Base-by-base conservation (phyloP, 306 rosid genomes). In the Lupinus albus region DNA sequence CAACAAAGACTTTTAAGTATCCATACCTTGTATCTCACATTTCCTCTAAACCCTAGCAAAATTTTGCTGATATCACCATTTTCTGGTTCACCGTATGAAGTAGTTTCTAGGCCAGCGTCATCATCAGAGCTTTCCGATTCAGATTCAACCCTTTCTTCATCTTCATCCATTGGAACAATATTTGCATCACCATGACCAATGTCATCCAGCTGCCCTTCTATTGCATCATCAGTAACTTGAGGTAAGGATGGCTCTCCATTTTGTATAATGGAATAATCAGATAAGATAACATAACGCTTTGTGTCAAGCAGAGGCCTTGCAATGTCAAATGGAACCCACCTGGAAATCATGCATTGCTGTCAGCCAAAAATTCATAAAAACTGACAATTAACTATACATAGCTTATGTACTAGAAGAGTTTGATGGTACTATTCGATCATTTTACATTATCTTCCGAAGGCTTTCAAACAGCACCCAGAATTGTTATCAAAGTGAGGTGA, bases 241-340 rank as follows among this genome's bases (percentile, higher is more conserved):
- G 79, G 79, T 14, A 55, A 59, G 28, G 75, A 79, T 28, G 84
- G 73, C 78, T 77, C 90, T 17, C 66, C 88, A 70, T 83, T 85
- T 81, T 79, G 87, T 72, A 75, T 60, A 68, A 58, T 53, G 56
- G 90, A 67, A 81, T 74, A 74, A 78, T 90, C 92, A 7, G 97
- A 94, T 65, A 94, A 76, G 79, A 88, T 87, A 54, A 64, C 96
- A 52, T 94, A 90, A 18, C 72, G 80, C 65, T 54, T 82, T 83
- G 73, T 75, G 75, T 94, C 96, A 55, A 94, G 99, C 76, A 81
- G 77, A 79, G 89, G 96, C 85, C 79, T 86, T 16, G 85, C 87
- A 13, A 80, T 62, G 70, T 83, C 89, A 82, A 86, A 93, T 50
- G 81, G 70, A 68, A 93, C 79, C 97, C 97, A 93, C 91, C 99